Percentiles rank a stretch among this genome's conserved stretches.
phyloP scores from a whole-genome alignment of 331 rosid genomes.

The Malus hybrid region DNA sequence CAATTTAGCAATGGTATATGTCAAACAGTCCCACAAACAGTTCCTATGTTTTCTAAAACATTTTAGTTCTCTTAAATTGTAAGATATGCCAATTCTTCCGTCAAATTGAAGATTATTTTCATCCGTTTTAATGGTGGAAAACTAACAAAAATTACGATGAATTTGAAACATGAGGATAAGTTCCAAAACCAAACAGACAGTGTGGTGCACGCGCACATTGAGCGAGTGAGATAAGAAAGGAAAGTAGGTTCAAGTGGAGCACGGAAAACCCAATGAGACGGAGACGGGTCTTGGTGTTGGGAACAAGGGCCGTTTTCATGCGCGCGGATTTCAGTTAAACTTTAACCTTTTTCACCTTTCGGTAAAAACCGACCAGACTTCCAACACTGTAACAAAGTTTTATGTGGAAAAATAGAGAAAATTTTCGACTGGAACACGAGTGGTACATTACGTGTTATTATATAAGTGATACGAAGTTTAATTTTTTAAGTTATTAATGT shows the following conservation, averaged over 20 bases:
- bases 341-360: background rate
- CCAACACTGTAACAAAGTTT: background rate
- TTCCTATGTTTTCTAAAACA: too few species aligned
- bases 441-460: too few species aligned
- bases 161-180: background rate
- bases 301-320: background rate
- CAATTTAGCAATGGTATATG: too few species aligned
- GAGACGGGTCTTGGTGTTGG: slow-evolving; percentile 5
- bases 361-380: background rate
- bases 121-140: too few species aligned
- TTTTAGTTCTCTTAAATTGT: too few species aligned
- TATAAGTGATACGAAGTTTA: fast-evolving
- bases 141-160: too few species aligned
- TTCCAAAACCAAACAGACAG: background rate
- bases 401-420: background rate
- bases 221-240: background rate
- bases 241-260: background rate
- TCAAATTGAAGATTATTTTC: too few species aligned
- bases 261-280: slow-evolving; percentile 5
- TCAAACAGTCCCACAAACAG: too few species aligned
- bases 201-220: background rate
- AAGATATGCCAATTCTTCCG: too few species aligned
- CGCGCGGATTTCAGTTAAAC: background rate
- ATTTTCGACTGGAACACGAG: fast-evolving
- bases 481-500: too few species aligned